Evolutionary conservation across 73 alveolate species (phyloP), one percentile per base, ranked within the genome.

Genomic region (Paramecium caudatum): DNA sequence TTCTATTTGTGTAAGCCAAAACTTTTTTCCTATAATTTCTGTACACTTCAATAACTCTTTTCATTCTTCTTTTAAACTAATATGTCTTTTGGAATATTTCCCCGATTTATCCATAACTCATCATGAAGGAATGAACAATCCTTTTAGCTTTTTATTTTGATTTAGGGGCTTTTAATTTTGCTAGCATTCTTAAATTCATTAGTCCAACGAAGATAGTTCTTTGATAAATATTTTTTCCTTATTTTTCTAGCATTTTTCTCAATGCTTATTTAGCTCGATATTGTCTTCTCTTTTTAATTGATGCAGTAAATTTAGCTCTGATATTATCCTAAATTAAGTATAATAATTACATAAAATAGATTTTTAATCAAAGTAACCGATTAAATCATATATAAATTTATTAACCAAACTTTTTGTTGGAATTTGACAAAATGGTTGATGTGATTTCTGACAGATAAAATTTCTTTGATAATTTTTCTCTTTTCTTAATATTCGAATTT

Each of bases 101-200:
- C 7, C 88, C 88, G 16, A 74, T 74, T 74, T 74, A 74, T 27
- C 88, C 88, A 41, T 74, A 74, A 74, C 88, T 41, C 8, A 27
- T 13, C 88, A 74, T 74, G 16, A 74, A 74, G 16, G 62, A 36
- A 37, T 21, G 19, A 7, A 74, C 23, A 6, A 74, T 43, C 55
- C 12, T 41, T 41, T 74, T 43, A 0, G 69, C 62, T 9, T 43
- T 74, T 34, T 21, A 27, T 23, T 23, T 55, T 12, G 39, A 33
- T 45, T 47, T 47, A 4, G 17, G 36, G 16, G 7, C 47, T 15
- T 23, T 74, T 8, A 74, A 13, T 8, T 74, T 74, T 4, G 46
- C 16, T 3, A 74, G 21, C 47, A 74, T 27, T 74, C 25, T 43
- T 15, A 74, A 23, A 2, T 15, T 21, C 27, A 41, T 19, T 21